Percentiles rank a stretch among this genome's conserved stretches.
Conservation (phyloP, 148 eudicot species). For the Vaccinium darrowii region DNA sequence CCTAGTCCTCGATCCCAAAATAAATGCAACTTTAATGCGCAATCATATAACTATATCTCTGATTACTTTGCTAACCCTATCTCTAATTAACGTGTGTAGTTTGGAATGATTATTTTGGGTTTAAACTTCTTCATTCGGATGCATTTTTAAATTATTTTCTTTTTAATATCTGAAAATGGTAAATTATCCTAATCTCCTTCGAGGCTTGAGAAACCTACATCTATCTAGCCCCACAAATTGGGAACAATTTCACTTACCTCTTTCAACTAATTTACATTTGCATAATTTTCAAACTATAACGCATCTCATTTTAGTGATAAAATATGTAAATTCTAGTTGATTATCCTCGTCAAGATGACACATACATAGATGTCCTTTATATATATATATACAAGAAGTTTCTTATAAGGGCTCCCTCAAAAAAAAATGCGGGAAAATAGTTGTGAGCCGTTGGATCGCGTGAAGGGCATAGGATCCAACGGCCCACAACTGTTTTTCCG, state of each 20-base stretch:
- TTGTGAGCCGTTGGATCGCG: too few relatives aligned
- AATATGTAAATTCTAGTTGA: too few relatives aligned
- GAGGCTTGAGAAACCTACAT: not conserved
- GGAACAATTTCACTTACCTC: not conserved
- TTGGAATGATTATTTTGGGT: not conserved
- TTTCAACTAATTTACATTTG: too few relatives aligned
- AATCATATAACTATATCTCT: not conserved
- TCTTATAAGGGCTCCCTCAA: too few relatives aligned
- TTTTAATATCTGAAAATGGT: not conserved
- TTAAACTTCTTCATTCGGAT: not conserved
- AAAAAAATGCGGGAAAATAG: too few relatives aligned
- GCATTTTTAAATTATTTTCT: not conserved
- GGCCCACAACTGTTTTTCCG: too few relatives aligned
- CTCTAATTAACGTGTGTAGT: not conserved
- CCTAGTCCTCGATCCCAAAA: not conserved
- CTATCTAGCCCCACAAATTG: not conserved
- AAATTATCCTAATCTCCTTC: not conserved
- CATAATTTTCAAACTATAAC: not conserved
- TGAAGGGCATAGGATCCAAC: too few relatives aligned
- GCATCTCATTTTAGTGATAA: not conserved
- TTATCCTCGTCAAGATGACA: too few relatives aligned
- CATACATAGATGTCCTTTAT: too few relatives aligned
- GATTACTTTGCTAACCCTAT: not conserved
- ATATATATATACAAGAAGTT: too few relatives aligned
- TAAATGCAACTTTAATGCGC: not conserved